These are phyloP conservation scores for Trichoderma erinaceum DNA, from an alignment of 495 filamentous ascomycete genomes.

Conservation along the genomic window DNA sequence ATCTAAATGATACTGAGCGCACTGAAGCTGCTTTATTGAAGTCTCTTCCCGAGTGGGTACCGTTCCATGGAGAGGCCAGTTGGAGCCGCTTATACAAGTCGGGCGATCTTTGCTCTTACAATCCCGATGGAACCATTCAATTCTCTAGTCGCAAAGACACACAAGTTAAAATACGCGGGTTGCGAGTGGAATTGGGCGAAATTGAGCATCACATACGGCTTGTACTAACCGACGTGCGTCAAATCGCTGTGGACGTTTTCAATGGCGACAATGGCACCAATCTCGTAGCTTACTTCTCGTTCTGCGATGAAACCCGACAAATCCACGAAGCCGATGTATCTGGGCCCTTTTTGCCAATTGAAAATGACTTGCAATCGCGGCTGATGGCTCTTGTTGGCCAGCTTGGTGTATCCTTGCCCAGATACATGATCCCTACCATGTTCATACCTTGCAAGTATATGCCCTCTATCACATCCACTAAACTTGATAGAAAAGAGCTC, in stretches of 20 bases:
- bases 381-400: neutral
- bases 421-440: slow-evolving; percentile 12
- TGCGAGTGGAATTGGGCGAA: slow-evolving; percentile 36
- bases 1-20: slow-evolving; percentile 37
- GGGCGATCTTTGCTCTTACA: slow-evolving; percentile 50
- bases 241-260: slow-evolving; percentile 29
- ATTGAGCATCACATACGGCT: slow-evolving; percentile 25
- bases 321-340: slow-evolving; percentile 17
- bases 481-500: slow-evolving; percentile 27
- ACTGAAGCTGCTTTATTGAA: neutral
- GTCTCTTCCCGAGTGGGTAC: slow-evolving; percentile 6
- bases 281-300: slow-evolving; percentile 15
- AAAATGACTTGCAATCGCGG: neutral
- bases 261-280: slow-evolving; percentile 20
- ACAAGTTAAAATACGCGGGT: slow-evolving; percentile 39
- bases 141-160: slow-evolving; percentile 33
- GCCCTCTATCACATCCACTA: slow-evolving; percentile 26
- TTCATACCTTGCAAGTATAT: slow-evolving; percentile 23
- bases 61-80: slow-evolving; percentile 17
- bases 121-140: slow-evolving; percentile 29
- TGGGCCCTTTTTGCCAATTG: neutral
- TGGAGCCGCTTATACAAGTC: slow-evolving; percentile 38
- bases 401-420: neutral
- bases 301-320: slow-evolving; percentile 13
- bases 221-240: neutral